Conservation (phyloP, 1,284 basidiomycete species). For the Dichomitus squalens region DNA sequence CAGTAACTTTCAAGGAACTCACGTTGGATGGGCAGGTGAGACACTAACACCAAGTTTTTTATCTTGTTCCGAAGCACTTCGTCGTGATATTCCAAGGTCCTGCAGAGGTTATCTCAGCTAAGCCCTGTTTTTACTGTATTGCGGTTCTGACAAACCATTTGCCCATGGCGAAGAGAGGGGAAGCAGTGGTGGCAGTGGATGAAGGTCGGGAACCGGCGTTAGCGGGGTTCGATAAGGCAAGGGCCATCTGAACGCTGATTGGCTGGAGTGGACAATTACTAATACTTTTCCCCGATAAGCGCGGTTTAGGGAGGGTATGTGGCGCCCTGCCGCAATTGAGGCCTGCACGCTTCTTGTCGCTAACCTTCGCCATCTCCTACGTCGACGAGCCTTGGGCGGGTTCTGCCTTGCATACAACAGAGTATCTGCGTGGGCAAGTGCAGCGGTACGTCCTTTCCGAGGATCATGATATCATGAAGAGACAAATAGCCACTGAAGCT, state of each 20-base stretch:
- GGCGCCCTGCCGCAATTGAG: background rate
- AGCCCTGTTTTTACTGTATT: background rate
- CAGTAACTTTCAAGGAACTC: background rate
- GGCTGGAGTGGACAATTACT: constrained; percentile 4
- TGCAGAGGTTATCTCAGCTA: constrained; percentile 31
- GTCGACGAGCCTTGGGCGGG: constrained; percentile 3
- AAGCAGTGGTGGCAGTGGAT: constrained; percentile 14
- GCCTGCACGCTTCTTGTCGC: constrained; percentile 19
- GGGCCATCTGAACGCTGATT: constrained; percentile 7
- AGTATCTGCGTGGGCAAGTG: constrained; percentile 12
- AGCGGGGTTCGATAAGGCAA: constrained; percentile 12
- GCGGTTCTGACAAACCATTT: constrained; percentile 30
- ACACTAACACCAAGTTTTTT: constrained; percentile 67
- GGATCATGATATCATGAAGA: constrained; percentile 3
- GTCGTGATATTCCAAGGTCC: constrained; percentile 70
- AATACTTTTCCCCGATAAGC: constrained; percentile 10
- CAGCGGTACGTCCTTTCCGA: constrained; percentile 14
- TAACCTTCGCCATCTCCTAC: constrained; percentile 18
- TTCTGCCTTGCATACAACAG: constrained; percentile 1
- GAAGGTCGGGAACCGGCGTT: constrained; percentile 11
- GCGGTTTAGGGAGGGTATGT: constrained; percentile 4
- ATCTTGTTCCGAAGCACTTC: constrained; percentile 70
- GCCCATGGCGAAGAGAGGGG: constrained; percentile 28
- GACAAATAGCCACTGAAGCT: constrained; percentile 1
- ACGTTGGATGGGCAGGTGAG: constrained; percentile 1